A percentile compares a stretch with the other conserved stretches of the same genome.
These are phyloP conservation scores for Umbilicaria muhlenbergii DNA, from an alignment of 495 filamentous ascomycete genomes.

Conservation along the genomic window DNA sequence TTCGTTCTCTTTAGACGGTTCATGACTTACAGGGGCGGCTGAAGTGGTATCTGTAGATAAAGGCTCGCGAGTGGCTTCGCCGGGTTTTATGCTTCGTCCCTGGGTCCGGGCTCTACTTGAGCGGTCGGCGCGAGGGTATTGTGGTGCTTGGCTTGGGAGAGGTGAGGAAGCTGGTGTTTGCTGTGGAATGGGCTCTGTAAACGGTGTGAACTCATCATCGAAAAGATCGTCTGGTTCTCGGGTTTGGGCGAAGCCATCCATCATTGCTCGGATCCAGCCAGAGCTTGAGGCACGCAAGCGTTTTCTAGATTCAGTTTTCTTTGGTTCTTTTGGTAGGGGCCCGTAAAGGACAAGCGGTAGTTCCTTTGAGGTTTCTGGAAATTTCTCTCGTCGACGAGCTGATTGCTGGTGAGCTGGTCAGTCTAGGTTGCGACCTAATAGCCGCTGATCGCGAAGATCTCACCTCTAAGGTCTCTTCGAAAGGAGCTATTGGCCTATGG, in stretches of 20 bases:
- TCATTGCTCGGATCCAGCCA: neutral
- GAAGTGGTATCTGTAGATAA: neutral
- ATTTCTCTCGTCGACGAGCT: no score
- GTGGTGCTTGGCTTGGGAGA: neutral
- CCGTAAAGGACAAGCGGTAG: no score
- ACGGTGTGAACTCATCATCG: conserved; percentile 55
- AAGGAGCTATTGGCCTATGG: no score
- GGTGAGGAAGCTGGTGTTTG: neutral
- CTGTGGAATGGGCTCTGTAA: conserved; percentile 25
- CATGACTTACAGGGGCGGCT: neutral
- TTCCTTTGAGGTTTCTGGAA: no score
- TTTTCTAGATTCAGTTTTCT: no score
- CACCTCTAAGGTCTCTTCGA: no score
- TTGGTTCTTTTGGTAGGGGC: no score
- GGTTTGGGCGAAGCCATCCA: conserved; percentile 48
- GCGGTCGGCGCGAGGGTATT: neutral
- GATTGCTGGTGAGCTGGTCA: no score
- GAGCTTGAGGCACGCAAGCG: no score
- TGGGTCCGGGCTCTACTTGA: neutral
- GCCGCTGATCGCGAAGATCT: no score
- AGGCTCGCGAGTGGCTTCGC: neutral
- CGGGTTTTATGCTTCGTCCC: no score
- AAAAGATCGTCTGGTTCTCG: conserved; percentile 52
- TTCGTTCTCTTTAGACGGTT: neutral
- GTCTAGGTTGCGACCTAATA: no score